Evolutionary conservation across 2,329 filamentous ascomycete genomes (phyloP).

Genomic region (Monosporascus sp.): DNA sequence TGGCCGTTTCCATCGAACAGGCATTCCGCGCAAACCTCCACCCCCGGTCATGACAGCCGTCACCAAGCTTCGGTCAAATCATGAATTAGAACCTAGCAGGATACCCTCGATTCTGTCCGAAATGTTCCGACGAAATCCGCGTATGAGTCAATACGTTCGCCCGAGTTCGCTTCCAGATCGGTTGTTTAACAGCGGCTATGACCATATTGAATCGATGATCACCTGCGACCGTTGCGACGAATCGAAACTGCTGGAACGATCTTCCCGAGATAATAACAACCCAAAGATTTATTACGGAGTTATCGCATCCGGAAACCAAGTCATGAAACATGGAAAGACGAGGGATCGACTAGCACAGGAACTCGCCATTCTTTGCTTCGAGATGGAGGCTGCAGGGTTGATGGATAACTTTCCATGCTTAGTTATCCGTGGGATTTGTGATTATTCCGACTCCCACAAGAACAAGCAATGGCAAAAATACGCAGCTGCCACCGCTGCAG

Average conservation of each 20-base stretch:
- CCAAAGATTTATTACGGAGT: conserved; percentile 17
- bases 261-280: not conserved
- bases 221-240: not conserved
- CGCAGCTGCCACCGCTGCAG: conserved; percentile 12
- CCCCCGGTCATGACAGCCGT: not conserved
- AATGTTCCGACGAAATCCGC: not conserved
- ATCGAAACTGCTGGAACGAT: not conserved
- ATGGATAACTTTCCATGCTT: conserved; percentile 21
- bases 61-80: not conserved
- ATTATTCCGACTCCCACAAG: conserved; percentile 22
- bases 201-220: not conserved
- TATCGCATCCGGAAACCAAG: conserved; percentile 19
- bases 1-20: conserved; percentile 1
- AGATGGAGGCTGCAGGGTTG: conserved; percentile 15
- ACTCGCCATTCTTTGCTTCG: conserved; percentile 12
- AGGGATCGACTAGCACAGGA: conserved; percentile 10
- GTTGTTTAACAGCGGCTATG: not conserved
- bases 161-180: not conserved
- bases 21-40: not conserved
- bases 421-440: conserved; percentile 21
- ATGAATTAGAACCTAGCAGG: not conserved
- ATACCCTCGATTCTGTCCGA: not conserved
- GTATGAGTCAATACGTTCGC: not conserved
- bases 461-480: conserved; percentile 20
- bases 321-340: conserved; percentile 15